Base-by-base conservation (phyloP, 78 protist species). In the Speleostelium caveatum region DNA sequence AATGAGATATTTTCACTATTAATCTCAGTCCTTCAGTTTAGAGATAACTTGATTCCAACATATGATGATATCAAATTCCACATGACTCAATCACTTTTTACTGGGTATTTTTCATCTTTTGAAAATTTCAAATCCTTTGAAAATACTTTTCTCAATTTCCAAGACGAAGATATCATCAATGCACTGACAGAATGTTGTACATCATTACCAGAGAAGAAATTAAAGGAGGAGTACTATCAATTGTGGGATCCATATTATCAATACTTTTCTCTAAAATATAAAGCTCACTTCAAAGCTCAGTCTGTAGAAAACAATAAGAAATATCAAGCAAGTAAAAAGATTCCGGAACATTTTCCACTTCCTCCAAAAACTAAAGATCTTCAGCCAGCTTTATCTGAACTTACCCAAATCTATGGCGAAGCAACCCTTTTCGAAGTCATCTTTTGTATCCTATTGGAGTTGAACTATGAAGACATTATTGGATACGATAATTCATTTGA, bases 381-480 rank as follows among this genome's bases (percentile, higher is more conserved):
- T 22, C 51, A 30, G 1, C 53, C 53, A 24, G 61, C 63, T 17
- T 32, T 69, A 8, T 10, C 7, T 1, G 33, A 28, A 24, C 74
- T 83, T 19, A 41, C 59, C 2, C 24, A 55, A 4, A 59, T 83
- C 38, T 83, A 24, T 19, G 42, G 69, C n/a, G 91, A 83, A 8
- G 63, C 91, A 41, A 83, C 91, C 4, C 91, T 83, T 17, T 83
- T 83, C n/a, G 91, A 83, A 42, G 38, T 67, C 22, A 42, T 69
- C 17, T 71, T 83, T 42, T 58, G 78, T 60, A 56, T 83, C 2
- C 19, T 83, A 2, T 33, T 72, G 1, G 80, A 83, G 33, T 42
- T 42, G 30, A 26, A 69, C 28, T 28, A 69, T n/a, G 65, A 73
- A 5, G 67, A 42, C 16, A 69, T 68, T 45, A 36, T 83, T 0